These are phyloP conservation scores for Pistacia vera DNA, from an alignment of 345 rosid genomes.

Conservation along the genomic window DNA sequence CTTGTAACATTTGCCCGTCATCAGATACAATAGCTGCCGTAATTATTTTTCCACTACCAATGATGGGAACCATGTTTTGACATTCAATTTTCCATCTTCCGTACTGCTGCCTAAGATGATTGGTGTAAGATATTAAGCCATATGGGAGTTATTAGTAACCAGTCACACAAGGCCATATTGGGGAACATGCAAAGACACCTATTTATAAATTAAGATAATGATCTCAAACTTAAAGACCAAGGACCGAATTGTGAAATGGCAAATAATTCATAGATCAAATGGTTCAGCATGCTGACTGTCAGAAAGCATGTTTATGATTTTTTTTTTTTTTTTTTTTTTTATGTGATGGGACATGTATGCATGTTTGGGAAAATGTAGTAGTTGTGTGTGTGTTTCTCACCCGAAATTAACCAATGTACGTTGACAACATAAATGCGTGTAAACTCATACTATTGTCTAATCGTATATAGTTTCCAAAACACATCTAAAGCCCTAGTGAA, in stretches of 20 bases:
- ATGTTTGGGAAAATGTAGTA: not conserved
- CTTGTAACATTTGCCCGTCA: slow-evolving; percentile 60
- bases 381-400: not conserved
- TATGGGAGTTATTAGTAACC: not conserved
- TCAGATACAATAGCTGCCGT: slow-evolving; percentile 65
- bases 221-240: not conserved
- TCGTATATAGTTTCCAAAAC: slow-evolving; percentile 12
- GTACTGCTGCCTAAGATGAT: slow-evolving; percentile 74
- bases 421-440: not conserved
- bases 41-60: slow-evolving; percentile 76
- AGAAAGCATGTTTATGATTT: not conserved
- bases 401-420: not conserved
- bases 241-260: not conserved
- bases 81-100: slow-evolving; percentile 76
- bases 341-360: too few species aligned
- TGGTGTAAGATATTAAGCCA: slow-evolving; percentile 26
- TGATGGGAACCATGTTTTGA: slow-evolving; percentile 71
- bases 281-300: not conserved
- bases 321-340: not conserved
- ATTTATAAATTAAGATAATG: not conserved
- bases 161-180: slow-evolving; percentile 9
- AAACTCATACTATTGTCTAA: not conserved
- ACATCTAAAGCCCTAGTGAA: not conserved
- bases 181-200: not conserved
- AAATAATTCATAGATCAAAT: slow-evolving; percentile 2